Base-by-base conservation (phyloP, 1,284 basidiomycete genomes). In the Flammula alnicola region DNA sequence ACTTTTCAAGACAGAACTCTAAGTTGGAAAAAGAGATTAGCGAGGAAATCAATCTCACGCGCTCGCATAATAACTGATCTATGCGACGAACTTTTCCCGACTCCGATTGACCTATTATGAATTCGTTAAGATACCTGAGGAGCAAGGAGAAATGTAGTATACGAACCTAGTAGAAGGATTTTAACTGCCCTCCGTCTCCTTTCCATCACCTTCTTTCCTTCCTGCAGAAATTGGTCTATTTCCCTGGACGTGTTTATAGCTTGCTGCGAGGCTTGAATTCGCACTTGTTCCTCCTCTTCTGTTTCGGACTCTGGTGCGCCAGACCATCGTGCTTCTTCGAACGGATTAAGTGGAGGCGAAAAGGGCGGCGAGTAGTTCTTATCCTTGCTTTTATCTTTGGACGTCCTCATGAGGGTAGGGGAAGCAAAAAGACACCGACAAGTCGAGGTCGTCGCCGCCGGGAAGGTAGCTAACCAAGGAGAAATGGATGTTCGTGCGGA, bases 1-100 rank as follows among this genome's bases (percentile, higher is more conserved):
- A 86, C 84, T 86, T 67, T 84, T 83, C 44, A 87, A 64, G 12
- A 84, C 77, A 7, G 84, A 83, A 46, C 84, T 86, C 75, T 77
- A 45, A 19, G 12, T n/a, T 30, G 30, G 16, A n/a, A 3, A 37
- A 30, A 19, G 14, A 35, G 25, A 8, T 47, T 17, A 43, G 14
- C 11, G 27, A 44, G 17, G 29, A 23, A 29, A 10, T 47, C 47
- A 23, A 38, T 26, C 26, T 20, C 29, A 17, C 36, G 38, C 17
- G 33, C 14, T 27, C n/a, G n/a, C 17, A 37, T 32, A 25, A 27
- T 20, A 26, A 14, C n/a, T 12, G 25, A 22, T 26, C 3, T n/a
- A 25, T 23, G 12, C n/a, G 10, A 45, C 63, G 11, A 29, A 73
- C 75, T 72, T 87, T 87, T 46, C 84, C 84, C 1, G 83, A 84